Evolutionary conservation across 345 rosid genomes (phyloP).

Genomic region (Brassica rapa): DNA sequence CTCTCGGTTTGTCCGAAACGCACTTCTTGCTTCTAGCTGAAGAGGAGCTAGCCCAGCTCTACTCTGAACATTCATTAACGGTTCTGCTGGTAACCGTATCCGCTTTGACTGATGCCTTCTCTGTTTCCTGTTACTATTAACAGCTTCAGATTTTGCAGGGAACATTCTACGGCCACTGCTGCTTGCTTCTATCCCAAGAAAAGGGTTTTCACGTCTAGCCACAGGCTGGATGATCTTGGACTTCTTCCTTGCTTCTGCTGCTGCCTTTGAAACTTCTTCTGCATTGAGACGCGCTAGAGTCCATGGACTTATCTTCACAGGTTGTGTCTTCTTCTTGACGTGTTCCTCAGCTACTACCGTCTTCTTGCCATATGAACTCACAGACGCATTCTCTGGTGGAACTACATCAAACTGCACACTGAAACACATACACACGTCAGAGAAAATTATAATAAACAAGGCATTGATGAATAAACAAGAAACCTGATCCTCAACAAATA

Average conservation of each 20-base stretch:
- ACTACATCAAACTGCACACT: slow-evolving; percentile 88
- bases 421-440: slow-evolving; percentile 8
- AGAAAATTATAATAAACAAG: not conserved
- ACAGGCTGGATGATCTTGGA: slow-evolving; percentile 89
- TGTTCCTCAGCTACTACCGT: slow-evolving; percentile 55
- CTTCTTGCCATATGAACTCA: slow-evolving; percentile 87
- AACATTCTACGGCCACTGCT: slow-evolving; percentile 65
- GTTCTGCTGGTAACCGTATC: slow-evolving; percentile 72
- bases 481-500: slow-evolving; percentile 98
- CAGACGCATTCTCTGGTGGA: slow-evolving; percentile 93
- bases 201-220: slow-evolving; percentile 53
- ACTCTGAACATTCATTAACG: slow-evolving; percentile 45
- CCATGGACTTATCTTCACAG: slow-evolving; percentile 95
- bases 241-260: slow-evolving; percentile 92
- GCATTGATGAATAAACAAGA: not conserved
- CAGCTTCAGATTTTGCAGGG: slow-evolving; percentile 64
- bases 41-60: slow-evolving; percentile 83
- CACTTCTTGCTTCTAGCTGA: slow-evolving; percentile 88
- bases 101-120: slow-evolving; percentile 63
- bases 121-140: slow-evolving; percentile 31
- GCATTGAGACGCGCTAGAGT: slow-evolving; percentile 86
- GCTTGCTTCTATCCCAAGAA: slow-evolving; percentile 53
- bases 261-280: slow-evolving; percentile 92
- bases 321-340: slow-evolving; percentile 63
- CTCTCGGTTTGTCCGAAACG: slow-evolving; percentile 86